phyloP scores from a whole-genome alignment of 2,329 filamentous ascomycete species.

The Sporothrix sp. region DNA sequence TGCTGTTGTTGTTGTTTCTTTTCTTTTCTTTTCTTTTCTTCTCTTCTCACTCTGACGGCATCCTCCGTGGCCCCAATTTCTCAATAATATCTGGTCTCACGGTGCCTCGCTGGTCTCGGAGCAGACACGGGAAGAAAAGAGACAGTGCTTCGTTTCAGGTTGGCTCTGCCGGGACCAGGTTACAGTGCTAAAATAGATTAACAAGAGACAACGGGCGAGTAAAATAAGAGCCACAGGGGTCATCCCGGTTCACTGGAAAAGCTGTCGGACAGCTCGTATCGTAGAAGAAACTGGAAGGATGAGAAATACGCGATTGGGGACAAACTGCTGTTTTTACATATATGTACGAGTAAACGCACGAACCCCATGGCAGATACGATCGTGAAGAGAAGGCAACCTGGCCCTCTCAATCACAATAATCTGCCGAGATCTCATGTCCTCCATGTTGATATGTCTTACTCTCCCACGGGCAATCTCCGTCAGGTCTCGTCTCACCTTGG shows the following conservation, averaged over 20 bases:
- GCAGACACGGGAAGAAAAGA: not conserved
- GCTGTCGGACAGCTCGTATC: too few species aligned
- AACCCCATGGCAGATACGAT: too few species aligned
- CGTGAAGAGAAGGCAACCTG: too few species aligned
- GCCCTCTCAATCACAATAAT: not conserved
- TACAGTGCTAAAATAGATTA: conserved; percentile 5
- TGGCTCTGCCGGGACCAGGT: conserved; percentile 3
- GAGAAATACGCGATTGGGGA: too few species aligned
- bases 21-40: not conserved
- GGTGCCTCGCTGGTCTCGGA: not conserved
- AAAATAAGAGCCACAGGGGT: not conserved
- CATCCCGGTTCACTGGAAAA: too few species aligned
- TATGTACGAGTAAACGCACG: too few species aligned
- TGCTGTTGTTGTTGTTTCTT: not conserved
- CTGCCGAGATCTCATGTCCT: not conserved
- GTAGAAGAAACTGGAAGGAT: too few species aligned
- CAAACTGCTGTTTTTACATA: too few species aligned
- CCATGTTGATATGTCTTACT: not conserved
- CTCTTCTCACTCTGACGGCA: not conserved
- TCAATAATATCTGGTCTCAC: not conserved
- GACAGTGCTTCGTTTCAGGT: conserved; percentile 4
- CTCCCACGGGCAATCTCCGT: conserved; percentile 1
- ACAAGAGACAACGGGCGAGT: not conserved
- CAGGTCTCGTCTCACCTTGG: not conserved
- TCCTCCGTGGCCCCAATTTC: not conserved